A percentile compares a stretch with the other conserved stretches of the same genome.
These are phyloP conservation scores for Lentinula detonsa DNA, from an alignment of 768 basidiomycete genomes.

Conservation along the genomic window DNA sequence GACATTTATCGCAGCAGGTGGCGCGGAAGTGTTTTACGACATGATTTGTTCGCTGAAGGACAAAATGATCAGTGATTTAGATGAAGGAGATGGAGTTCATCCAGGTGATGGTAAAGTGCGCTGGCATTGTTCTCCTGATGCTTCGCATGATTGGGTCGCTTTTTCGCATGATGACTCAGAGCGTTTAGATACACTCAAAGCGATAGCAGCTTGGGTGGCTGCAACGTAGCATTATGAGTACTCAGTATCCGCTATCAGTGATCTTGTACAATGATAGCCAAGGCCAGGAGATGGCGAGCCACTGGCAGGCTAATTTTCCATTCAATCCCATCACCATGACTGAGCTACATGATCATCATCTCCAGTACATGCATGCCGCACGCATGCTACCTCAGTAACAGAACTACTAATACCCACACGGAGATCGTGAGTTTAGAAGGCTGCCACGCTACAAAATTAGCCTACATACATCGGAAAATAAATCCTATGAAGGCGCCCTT, in stretches of 20 bases:
- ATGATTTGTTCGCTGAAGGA: slow-evolving; percentile 37
- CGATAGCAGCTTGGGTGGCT: slow-evolving; percentile 43
- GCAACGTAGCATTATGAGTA: slow-evolving; percentile 19
- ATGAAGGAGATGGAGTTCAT: slow-evolving; percentile 31
- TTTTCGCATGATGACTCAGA: slow-evolving; percentile 50
- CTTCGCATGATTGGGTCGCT: slow-evolving; percentile 46
- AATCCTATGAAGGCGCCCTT: no score
- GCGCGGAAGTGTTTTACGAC: slow-evolving; percentile 52
- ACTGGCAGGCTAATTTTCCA: no score
- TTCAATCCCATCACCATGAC: no score
- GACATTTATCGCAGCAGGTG: slow-evolving; percentile 55
- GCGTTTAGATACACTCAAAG: slow-evolving; percentile 37
- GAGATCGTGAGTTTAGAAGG: no score
- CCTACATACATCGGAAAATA: no score
- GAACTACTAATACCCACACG: no score
- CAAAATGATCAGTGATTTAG: slow-evolving; percentile 47
- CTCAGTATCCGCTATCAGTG: neutral
- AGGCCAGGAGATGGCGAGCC: no score
- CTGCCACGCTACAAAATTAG: no score
- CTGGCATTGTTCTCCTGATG: slow-evolving; percentile 47
- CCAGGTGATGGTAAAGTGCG: slow-evolving; percentile 35
- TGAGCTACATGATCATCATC: no score
- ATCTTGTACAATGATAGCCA: no score
- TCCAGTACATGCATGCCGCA: no score
- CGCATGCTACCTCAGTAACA: no score